Evolutionary conservation across 2,329 filamentous ascomycete species (phyloP), one percentile per base, ranked within the genome.

Genomic region (Trichoderma harzianum): DNA sequence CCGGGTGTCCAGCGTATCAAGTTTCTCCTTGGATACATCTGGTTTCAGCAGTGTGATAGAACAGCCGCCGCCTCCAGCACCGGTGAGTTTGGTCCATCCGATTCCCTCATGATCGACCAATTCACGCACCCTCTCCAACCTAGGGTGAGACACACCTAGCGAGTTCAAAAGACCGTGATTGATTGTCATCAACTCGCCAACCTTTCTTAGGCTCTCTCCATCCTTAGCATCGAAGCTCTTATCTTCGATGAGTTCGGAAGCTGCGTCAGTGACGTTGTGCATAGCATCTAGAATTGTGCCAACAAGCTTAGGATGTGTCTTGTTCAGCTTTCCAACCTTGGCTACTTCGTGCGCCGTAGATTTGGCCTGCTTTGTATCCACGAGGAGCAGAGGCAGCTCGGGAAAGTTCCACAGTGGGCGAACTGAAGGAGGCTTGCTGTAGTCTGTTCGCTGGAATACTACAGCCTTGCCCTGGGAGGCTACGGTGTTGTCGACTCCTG

Each of bases 71-170:
- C 96, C 97, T 26, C 96, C 96, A 1, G 96, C 96, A 39, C 96
- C 96, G 0, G 96, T 99, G 71, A 99, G 87, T 81, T 99, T 99
- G 14, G 96, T 98, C 95, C 95, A 99, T 34, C 96, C 96, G 70
- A 98, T 92, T 53, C 92, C 92, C 71, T 94, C 89, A 76, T 96
- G 90, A 76, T 99, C 95, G 63, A 97, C 92, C 30, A 99, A 85
- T 82, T 97, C 95, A 74, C 96, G 90, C 76, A 99, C 91, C 36
- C 95, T 90, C 83, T 99, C 96, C 30, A 99, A 87, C 61, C 94
- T 91, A 1, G 96, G 97, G 81, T 99, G 96, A 2, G 95, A 98
- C 32, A 98, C 96, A 8, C 96, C 96, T 3, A 99, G 85, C 1
- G 94, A 92, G n/a, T 94, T 91, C 26, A 99, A 86, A 58, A 98